Conservation (phyloP, 345 rosid genomes). For the Salix viminalis region DNA sequence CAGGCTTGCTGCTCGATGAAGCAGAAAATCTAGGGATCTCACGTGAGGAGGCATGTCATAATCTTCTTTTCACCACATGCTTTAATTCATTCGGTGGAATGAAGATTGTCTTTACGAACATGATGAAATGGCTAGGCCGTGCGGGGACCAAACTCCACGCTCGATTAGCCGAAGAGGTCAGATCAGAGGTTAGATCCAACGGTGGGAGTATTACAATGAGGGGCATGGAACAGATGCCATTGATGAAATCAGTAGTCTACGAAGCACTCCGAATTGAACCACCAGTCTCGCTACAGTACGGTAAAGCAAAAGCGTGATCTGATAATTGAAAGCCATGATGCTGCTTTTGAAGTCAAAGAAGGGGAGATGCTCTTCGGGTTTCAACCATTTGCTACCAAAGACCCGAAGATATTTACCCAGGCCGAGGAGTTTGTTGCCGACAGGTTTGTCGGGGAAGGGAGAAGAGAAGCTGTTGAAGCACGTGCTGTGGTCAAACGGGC, state of each 20-base stretch:
- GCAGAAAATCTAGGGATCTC: constrained; percentile 68
- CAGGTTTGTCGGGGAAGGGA: constrained; percentile 74
- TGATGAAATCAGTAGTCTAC: constrained; percentile 73
- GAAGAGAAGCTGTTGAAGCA: constrained; percentile 53
- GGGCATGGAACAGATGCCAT: constrained; percentile 67
- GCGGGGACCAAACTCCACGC: constrained; percentile 61
- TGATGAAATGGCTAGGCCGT: constrained; percentile 65
- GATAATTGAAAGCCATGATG: constrained; percentile 75
- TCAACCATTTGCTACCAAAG: constrained; percentile 82
- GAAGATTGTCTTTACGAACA: constrained; percentile 56
- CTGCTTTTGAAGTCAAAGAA: constrained; percentile 57
- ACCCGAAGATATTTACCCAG: constrained; percentile 64
- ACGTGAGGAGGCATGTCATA: constrained; percentile 78
- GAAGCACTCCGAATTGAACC: constrained; percentile 85
- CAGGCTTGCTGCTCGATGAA: constrained; percentile 57
- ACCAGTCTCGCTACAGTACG: constrained; percentile 74
- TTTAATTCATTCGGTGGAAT: constrained; percentile 88
- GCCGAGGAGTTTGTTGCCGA: constrained; percentile 77
- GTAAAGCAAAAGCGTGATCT: constrained; percentile 62
- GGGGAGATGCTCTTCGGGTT: constrained; percentile 83
- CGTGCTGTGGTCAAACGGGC: constrained; percentile 95
- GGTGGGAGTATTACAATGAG: constrained; percentile 70
- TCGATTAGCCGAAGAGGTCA: constrained; percentile 63
- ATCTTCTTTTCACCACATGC: constrained; percentile 75
- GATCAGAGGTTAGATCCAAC: constrained; percentile 54